Evolutionary conservation across 2,329 filamentous ascomycete species (phyloP), one percentile per base, ranked within the genome.

Genomic region (Verticillium zaregamsianum): DNA sequence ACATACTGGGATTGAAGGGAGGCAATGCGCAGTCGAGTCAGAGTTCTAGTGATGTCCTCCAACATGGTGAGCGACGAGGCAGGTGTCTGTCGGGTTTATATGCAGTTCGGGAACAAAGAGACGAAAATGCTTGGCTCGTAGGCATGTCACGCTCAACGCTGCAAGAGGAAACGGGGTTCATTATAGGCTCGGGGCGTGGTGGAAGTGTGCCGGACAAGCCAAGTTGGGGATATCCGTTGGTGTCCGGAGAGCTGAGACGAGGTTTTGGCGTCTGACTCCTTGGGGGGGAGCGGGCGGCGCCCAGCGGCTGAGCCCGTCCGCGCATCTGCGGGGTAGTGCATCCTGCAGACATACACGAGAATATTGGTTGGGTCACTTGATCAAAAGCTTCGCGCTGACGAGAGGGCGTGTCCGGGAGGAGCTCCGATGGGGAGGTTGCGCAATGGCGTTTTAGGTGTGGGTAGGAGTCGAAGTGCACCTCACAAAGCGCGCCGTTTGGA

Each of bases 1-100:
- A 76, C 80, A 67, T 71, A 83, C 80, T 80, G 72, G 55, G 75
- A 77, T 69, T 80, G 78, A 39, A 82, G 69, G 32, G 81, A 74
- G 32, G 79, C 80, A 63, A 84, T 77, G 64, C 80, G 79, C 63
- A 83, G 73, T 59, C 79, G 77, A 61, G 77, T 73, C 39, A 83
- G 68, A 40, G 77, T 72, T 39, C 72, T 68, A 64, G 79, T 76
- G 49, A 82, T 70, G 56, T 80, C 76, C 52, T 78, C 72, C 45
- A 75, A 72, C 72, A 76, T 77, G 55, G 62, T 68, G 66, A 45
- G 59, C 12, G 59, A 54, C 2, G 31, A 40, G 15, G 55, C 58
- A 60, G 60, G 58, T 49, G 52, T 63, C n/a, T 8, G 15, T 40
- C 14, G 9, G 35, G 35, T 39, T 49, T 64, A 64, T 63, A 61